Evolutionary conservation across 129 eudicot species (phyloP), one percentile per base, ranked within the genome.

Genomic region (Artemisia annua): DNA sequence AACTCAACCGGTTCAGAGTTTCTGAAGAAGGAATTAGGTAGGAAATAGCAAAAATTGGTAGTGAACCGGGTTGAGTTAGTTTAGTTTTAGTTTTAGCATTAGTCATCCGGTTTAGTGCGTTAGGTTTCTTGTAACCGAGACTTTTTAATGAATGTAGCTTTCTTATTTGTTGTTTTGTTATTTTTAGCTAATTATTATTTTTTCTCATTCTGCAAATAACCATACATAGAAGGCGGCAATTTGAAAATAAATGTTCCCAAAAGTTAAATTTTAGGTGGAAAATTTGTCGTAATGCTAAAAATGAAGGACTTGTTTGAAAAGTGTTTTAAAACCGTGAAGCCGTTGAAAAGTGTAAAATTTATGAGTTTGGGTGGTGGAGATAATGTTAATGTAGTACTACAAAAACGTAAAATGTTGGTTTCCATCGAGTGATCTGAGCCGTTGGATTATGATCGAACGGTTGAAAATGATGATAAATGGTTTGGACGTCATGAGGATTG

Each of bases 81-180:
- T 63, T 35, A 35, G 44, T 35, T 6, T 26, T 35, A 35, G 44
- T 5, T 35, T 35, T 35, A 35, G 44, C 5, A 5, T 3, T 57
- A 57, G 62, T 56, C 62, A 26, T 60, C 77, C 82, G 67, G 77
- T 53, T 78, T 51, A 17, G 71, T 70, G n/a, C 67, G 77, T 67
- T 80, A 77, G 90, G 95, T 78, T 78, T 79, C 44, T 48, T 62
- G 84, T 74, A 88, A 88, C 82, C 59, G 87, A 83, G 85, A 85
- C 75, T 63, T 81, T 64, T 81, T 64, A 78, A 85, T 78, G 91
- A 78, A 85, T 78, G 91, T 85, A 75, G 50, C 82, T 70, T 69
- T 72, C 63, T 77, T 69, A 26, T 51, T 44, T 71, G 61, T 0
- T 20, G 22, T 20, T 58, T 9, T 53, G 11, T 48, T 14, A 43